Conservation (phyloP, 495 filamentous ascomycete species). For the Penicillium paradoxum region DNA sequence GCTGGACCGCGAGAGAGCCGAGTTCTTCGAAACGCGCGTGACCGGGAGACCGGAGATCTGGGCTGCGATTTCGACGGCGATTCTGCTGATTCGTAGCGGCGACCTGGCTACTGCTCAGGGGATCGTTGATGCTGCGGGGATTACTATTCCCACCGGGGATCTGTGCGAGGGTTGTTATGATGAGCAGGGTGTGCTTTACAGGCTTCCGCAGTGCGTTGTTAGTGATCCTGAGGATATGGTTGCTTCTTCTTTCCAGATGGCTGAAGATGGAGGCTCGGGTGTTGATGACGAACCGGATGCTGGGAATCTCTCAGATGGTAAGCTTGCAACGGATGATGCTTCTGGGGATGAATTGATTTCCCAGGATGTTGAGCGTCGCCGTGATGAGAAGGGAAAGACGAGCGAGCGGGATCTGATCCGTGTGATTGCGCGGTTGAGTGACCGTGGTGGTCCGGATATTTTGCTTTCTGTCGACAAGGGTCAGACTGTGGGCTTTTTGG, state of each 20-base stretch:
- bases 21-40: slow-evolving; percentile 82
- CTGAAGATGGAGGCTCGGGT: slow-evolving; percentile 22
- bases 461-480: slow-evolving; percentile 53
- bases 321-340: slow-evolving; percentile 38
- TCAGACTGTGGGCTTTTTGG: slow-evolving; percentile 58
- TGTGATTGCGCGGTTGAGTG: slow-evolving; percentile 63
- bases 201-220: slow-evolving; percentile 70
- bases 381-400: slow-evolving; percentile 61
- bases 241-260: slow-evolving; percentile 22
- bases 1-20: slow-evolving; percentile 48
- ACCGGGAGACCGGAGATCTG: slow-evolving; percentile 73
- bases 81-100: slow-evolving; percentile 56
- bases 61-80: slow-evolving; percentile 62
- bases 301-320: slow-evolving; percentile 46
- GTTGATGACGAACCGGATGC: slow-evolving; percentile 36
- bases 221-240: slow-evolving; percentile 68
- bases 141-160: slow-evolving; percentile 74
- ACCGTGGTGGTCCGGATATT: slow-evolving; percentile 61
- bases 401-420: slow-evolving; percentile 52
- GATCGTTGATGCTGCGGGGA: slow-evolving; percentile 67
- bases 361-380: slow-evolving; percentile 51
- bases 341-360: slow-evolving; percentile 43
- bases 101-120: slow-evolving; percentile 72
- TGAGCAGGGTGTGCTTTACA: slow-evolving; percentile 67
- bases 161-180: slow-evolving; percentile 74